These are phyloP conservation scores for Teunomyces panamensis DNA, from an alignment of 805 yeast species.

Conservation along the genomic window DNA sequence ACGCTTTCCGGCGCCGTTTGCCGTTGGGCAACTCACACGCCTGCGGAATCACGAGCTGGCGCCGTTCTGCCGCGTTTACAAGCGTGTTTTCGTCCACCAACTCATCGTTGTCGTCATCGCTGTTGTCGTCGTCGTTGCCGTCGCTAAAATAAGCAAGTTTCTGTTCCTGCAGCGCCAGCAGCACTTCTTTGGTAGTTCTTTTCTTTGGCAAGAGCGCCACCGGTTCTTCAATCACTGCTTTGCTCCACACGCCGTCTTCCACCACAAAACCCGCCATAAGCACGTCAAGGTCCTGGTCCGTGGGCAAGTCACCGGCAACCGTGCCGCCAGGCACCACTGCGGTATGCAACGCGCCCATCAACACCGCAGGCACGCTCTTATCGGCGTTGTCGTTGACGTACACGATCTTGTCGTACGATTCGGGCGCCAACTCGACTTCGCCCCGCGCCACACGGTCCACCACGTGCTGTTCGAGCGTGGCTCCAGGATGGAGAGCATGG, in stretches of 20 bases:
- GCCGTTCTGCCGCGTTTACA: slow-evolving; percentile 24
- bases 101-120: slow-evolving; percentile 55
- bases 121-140: slow-evolving; percentile 47
- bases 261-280: slow-evolving; percentile 64
- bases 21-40: slow-evolving; percentile 53
- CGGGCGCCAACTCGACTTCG: slow-evolving; percentile 35
- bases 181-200: slow-evolving; percentile 29
- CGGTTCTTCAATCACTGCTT: slow-evolving; percentile 41
- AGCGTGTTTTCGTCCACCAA: slow-evolving; percentile 38
- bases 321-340: slow-evolving; percentile 44
- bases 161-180: slow-evolving; percentile 34
- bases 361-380: slow-evolving; percentile 45
- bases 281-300: slow-evolving; percentile 55
- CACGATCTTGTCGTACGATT: slow-evolving; percentile 42
- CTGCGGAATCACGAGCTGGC: slow-evolving; percentile 53
- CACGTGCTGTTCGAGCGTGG: slow-evolving; percentile 44
- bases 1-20: slow-evolving; percentile 80
- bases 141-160: slow-evolving; percentile 57
- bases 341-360: slow-evolving; percentile 38
- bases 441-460: slow-evolving; percentile 57
- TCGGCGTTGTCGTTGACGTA: slow-evolving; percentile 55
- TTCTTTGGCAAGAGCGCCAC: slow-evolving; percentile 31
- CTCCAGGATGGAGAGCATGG: slow-evolving; percentile 20
- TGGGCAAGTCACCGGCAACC: slow-evolving; percentile 53
- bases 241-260: slow-evolving; percentile 48